Conservation (phyloP, 78 protist genomes). For the Anaeramoeba flamelloides region DNA sequence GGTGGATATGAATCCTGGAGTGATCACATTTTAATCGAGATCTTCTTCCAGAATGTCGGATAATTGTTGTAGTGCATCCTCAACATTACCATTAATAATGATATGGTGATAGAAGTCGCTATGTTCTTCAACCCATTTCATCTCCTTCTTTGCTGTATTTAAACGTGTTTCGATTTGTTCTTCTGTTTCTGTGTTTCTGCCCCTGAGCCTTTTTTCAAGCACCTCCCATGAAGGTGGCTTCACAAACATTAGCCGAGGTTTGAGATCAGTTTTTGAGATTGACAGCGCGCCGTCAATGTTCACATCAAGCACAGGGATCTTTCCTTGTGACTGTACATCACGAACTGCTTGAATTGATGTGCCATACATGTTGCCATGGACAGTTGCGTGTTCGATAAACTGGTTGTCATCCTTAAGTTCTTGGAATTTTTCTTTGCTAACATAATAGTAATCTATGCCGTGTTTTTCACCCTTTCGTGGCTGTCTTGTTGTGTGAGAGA, state of each 20-base stretch:
- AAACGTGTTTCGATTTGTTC: neutral
- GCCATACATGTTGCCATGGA: neutral
- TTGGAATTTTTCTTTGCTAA: neutral
- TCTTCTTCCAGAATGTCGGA: too few relatives aligned
- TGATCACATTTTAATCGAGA: too few relatives aligned
- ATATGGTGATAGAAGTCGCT: neutral
- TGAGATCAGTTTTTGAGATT: neutral
- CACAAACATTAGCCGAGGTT: neutral
- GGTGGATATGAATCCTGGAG: too few relatives aligned
- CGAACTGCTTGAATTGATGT: neutral
- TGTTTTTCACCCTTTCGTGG: too few relatives aligned
- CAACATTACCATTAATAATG: neutral
- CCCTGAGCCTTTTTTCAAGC: neutral
- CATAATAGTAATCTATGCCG: too few relatives aligned
- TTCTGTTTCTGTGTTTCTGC: neutral
- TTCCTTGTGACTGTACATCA: neutral
- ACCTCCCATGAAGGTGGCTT: neutral
- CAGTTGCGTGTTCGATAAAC: neutral
- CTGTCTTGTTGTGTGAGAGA: too few relatives aligned
- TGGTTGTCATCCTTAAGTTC: neutral
- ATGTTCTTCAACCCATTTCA: neutral
- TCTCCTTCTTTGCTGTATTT: neutral
- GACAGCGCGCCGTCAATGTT: neutral
- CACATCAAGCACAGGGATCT: neutral
- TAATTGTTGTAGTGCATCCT: too few relatives aligned